Evolutionary conservation across 495 filamentous ascomycete species (phyloP), one percentile per base, ranked within the genome.

Genomic region (Rostrohypoxylon terebratum): DNA sequence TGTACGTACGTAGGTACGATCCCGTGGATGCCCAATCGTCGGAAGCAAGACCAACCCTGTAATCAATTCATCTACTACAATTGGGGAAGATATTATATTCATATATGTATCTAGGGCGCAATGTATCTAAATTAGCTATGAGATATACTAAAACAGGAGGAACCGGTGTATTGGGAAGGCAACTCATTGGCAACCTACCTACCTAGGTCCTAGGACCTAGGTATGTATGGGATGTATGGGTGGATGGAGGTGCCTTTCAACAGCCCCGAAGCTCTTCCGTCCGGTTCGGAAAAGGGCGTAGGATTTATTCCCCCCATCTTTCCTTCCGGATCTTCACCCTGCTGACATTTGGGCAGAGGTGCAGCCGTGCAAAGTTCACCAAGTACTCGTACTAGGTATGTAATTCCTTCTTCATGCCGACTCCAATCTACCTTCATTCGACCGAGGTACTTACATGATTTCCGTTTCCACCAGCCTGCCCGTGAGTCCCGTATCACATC

Each of bases 1-100:
- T 28, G 28, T 68, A 77, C 63, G 64, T 63, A 77, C 63, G 60
- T 66, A 69, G 63, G 59, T 72, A 44, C 66, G 66, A 67, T 68
- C 68, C 70, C 63, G 66, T 73, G 66, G 72, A 68, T 77, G 75
- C 76, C 76, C 74, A 78, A 78, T 76, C 74, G 71, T 72, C 74
- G 71, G 72, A 59, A 63, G 68, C 10, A 54, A 70, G 72, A 65
- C 44, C 50, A 66, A 48, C 63, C 62, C 63, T 66, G 59, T 66
- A 63, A 62, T 36, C 7, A 45, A 55, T 40, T 63, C 28, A 33
- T 60, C 51, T 59, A 25, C 28, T 71, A 57, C 58, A 58, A 20
- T 63, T 62, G 36, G 42, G 36, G 42, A 54, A 57, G 54, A 57
- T 33, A 57, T 64, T 36, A 14, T 54, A 18, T 47, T n/a, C 38